Evolutionary conservation across 2,329 filamentous ascomycete species (phyloP).

Genomic region (Rasamsonia emersonii): DNA sequence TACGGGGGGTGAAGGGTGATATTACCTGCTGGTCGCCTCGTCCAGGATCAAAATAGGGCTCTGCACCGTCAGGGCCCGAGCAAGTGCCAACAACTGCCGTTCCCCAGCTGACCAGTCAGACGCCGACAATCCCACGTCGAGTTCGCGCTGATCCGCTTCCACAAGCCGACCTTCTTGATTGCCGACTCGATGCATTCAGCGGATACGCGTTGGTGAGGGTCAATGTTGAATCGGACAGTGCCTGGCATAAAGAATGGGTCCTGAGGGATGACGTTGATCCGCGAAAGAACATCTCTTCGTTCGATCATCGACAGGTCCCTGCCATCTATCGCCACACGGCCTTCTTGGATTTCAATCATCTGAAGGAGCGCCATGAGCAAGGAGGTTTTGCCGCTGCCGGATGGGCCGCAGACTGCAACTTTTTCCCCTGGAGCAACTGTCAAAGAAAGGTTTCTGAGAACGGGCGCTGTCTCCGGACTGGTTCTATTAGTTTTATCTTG

Average conservation of each 20-base stretch:
- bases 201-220: slow-evolving; percentile 23
- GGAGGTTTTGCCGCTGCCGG: slow-evolving; percentile 30
- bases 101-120: slow-evolving; percentile 50
- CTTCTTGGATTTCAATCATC: slow-evolving; percentile 32
- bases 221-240: slow-evolving; percentile 29
- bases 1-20: not conserved
- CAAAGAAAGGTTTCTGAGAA: slow-evolving; percentile 41
- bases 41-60: slow-evolving; percentile 37
- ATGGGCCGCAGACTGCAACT: slow-evolving; percentile 33
- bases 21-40: slow-evolving; percentile 30
- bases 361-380: slow-evolving; percentile 33
- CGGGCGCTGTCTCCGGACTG: slow-evolving; percentile 19
- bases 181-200: slow-evolving; percentile 27
- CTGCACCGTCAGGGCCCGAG: slow-evolving; percentile 46
- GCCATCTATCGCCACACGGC: slow-evolving; percentile 34
- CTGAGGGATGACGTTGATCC: slow-evolving; percentile 36
- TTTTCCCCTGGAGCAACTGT: slow-evolving; percentile 35
- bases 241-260: slow-evolving; percentile 35
- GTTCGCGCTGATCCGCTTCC: slow-evolving; percentile 25
- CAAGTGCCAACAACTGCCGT: slow-evolving; percentile 56
- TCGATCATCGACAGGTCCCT: slow-evolving; percentile 31
- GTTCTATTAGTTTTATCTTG: not conserved
- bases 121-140: slow-evolving; percentile 36
- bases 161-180: slow-evolving; percentile 29
- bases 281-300: slow-evolving; percentile 28